Evolutionary conservation across 2,329 filamentous ascomycete genomes (phyloP).

Genomic region (Hypoxylon sp.): DNA sequence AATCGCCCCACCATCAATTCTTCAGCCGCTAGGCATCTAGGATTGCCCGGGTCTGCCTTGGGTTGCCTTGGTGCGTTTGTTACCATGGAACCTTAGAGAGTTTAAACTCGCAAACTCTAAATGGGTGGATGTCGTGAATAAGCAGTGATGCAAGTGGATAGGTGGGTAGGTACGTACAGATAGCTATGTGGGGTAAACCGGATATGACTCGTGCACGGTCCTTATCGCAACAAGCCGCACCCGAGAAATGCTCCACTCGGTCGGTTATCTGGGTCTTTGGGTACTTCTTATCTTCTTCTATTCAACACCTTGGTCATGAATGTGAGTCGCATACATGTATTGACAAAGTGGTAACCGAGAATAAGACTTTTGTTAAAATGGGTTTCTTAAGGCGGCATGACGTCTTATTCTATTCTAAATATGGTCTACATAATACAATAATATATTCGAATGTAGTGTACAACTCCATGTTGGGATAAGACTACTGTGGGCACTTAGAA

Average conservation of each 20-base stretch:
- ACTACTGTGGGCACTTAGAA: neutral
- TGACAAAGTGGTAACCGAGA: no score
- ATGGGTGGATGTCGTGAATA: slow-evolving; percentile 4
- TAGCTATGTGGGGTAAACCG: slow-evolving; percentile 31
- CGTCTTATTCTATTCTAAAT: neutral
- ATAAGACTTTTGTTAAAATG: no score
- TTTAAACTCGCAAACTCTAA: slow-evolving; percentile 1
- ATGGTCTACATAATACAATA: neutral
- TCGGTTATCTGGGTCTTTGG: neutral
- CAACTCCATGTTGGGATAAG: slow-evolving; percentile 9
- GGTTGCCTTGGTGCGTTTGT: slow-evolving; percentile 7
- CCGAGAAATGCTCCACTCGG: slow-evolving; percentile 4
- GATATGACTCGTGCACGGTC: neutral
- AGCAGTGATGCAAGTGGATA: slow-evolving; percentile 37
- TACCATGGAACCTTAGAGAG: neutral
- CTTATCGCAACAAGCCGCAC: slow-evolving; percentile 8
- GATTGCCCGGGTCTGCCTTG: slow-evolving; percentile 8
- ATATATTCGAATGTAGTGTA: slow-evolving; percentile 19
- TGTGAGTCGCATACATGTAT: no score
- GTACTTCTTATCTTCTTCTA: no score
- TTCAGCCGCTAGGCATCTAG: slow-evolving; percentile 22
- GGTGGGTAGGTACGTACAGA: slow-evolving; percentile 10
- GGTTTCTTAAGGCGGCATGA: neutral
- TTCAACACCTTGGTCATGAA: no score
- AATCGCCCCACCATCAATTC: slow-evolving; percentile 32